Conservation (phyloP, 257 asterid species). For the Solanum clarkiae region DNA sequence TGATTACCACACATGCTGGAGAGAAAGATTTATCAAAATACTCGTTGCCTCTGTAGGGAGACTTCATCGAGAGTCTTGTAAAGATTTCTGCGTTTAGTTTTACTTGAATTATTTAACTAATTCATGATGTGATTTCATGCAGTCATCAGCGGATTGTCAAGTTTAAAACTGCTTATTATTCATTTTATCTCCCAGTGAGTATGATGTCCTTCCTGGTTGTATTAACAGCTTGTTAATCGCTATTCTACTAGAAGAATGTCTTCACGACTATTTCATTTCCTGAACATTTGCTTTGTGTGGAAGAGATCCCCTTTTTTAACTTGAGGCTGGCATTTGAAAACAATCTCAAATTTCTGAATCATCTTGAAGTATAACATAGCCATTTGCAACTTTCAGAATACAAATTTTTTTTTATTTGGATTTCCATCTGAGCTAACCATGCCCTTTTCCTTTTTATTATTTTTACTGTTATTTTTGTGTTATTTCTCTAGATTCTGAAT, state of each 20-base stretch:
- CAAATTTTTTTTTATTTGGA: neutral
- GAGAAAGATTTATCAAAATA: conserved; percentile 84
- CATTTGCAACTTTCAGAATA: neutral
- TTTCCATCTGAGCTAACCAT: neutral
- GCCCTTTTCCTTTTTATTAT: neutral
- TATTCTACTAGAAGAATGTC: neutral
- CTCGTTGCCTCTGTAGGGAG: conserved; percentile 70
- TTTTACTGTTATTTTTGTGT: neutral
- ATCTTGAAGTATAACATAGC: neutral
- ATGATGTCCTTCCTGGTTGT: neutral
- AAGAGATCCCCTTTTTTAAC: neutral
- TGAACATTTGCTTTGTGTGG: neutral
- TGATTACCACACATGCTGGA: conserved; percentile 76
- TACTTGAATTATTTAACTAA: neutral
- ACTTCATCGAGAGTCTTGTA: neutral
- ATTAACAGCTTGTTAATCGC: neutral
- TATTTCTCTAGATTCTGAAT: neutral
- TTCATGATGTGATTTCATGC: conserved; percentile 14
- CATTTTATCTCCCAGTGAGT: conserved; percentile 95
- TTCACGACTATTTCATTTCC: neutral
- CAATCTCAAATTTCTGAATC: neutral
- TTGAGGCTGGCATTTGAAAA: neutral
- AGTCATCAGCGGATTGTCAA: conserved; percentile 92
- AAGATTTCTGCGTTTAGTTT: neutral
- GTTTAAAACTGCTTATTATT: conserved; percentile 91